These are phyloP conservation scores for Ocimum tenuiflorum DNA, from an alignment of 257 asterid genomes.

Conservation along the genomic window DNA sequence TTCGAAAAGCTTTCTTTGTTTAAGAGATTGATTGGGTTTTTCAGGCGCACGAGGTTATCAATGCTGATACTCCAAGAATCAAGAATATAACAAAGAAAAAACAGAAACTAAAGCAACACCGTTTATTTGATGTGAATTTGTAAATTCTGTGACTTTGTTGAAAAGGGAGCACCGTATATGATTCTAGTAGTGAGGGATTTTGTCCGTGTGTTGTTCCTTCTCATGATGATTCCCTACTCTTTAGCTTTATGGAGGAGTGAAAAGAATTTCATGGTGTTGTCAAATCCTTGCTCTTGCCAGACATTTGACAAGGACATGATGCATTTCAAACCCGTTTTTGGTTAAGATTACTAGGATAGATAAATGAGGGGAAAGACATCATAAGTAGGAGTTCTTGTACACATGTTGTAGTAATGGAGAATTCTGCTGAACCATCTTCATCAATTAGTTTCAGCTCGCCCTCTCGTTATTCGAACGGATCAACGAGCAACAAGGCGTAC, in stretches of 20 bases:
- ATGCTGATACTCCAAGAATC: not conserved
- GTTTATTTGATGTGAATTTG: not conserved
- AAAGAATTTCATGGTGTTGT: constrained; percentile 7
- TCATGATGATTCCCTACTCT: not conserved
- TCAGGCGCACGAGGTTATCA: constrained; percentile 14
- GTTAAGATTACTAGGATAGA: not conserved
- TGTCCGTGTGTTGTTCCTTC: not conserved
- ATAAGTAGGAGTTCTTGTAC: constrained; percentile 11
- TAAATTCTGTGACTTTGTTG: not conserved
- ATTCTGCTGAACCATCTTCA: constrained; percentile 53
- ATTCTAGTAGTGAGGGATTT: not conserved
- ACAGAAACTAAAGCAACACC: not conserved
- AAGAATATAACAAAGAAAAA: not conserved
- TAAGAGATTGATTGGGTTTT: constrained; percentile 1
- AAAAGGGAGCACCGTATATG: not conserved
- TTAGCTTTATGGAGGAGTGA: constrained; percentile 10
- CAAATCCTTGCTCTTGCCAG: not conserved
- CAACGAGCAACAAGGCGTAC: constrained; percentile 20
- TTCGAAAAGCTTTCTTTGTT: not conserved
- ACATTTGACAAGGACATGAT: constrained; percentile 1
- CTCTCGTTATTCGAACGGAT: constrained; percentile 44
- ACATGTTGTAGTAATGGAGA: constrained; percentile 31
- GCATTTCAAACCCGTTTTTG: not conserved
- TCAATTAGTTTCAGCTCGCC: constrained; percentile 54
- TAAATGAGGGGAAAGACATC: constrained; percentile 1